Conservation (phyloP, 2,329 filamentous ascomycete genomes). For the Mycosphaerella arachidis region DNA sequence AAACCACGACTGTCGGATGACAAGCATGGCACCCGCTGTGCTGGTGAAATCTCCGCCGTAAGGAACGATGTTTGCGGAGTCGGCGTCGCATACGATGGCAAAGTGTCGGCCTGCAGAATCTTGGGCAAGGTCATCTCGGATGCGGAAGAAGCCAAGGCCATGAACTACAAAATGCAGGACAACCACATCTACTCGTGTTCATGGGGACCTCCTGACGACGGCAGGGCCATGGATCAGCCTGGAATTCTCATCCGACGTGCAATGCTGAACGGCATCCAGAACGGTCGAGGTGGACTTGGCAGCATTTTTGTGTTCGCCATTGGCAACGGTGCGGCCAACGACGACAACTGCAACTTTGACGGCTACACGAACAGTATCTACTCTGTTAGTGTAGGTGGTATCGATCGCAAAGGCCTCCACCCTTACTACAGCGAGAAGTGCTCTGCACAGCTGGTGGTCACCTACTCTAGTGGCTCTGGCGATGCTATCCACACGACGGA, state of each 20-base stretch:
- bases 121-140: slow-evolving; percentile 87
- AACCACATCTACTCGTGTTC: slow-evolving; percentile 99
- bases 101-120: slow-evolving; percentile 86
- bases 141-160: slow-evolving; percentile 82
- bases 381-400: slow-evolving; percentile 91
- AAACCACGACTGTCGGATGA: slow-evolving; percentile 80
- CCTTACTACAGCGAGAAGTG: slow-evolving; percentile 96
- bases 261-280: slow-evolving; percentile 87
- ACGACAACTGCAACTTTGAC: slow-evolving; percentile 98
- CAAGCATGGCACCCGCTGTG: slow-evolving; percentile 86
- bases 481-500: slow-evolving; percentile 96
- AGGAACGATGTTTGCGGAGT: slow-evolving; percentile 90
- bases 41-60: slow-evolving; percentile 88
- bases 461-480: slow-evolving; percentile 85
- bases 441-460: slow-evolving; percentile 91
- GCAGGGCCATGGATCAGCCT: slow-evolving; percentile 87
- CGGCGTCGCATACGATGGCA: slow-evolving; percentile 90
- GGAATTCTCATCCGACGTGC: slow-evolving; percentile 82
- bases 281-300: slow-evolving; percentile 75
- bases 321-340: slow-evolving; percentile 80
- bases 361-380: slow-evolving; percentile 99
- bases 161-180: slow-evolving; percentile 86
- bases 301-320: slow-evolving; percentile 96
- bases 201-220: slow-evolving; percentile 95
- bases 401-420: slow-evolving; percentile 81